Conservation (phyloP, 2,329 filamentous ascomycete genomes). For the Biscogniauxia marginata region DNA sequence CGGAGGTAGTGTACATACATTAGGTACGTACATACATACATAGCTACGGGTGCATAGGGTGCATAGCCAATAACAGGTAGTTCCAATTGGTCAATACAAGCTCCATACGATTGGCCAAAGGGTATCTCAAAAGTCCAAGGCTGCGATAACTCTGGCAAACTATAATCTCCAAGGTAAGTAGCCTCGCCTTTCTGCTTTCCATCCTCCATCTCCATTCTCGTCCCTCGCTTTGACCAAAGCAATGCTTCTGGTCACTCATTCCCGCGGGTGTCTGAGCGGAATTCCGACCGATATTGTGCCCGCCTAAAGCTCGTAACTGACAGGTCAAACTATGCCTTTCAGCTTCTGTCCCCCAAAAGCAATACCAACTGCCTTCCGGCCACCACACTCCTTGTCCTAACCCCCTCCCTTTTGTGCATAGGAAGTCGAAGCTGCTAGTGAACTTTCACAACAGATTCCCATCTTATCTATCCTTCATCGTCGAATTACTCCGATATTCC, state of each 20-base stretch:
- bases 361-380: neutral
- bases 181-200: neutral
- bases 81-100: neutral
- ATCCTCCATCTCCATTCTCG: neutral
- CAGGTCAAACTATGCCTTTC: neutral
- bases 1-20: too few species aligned
- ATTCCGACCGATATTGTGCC: too few species aligned
- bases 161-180: neutral
- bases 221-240: neutral
- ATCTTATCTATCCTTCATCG: neutral
- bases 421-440: neutral
- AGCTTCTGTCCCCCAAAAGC: neutral
- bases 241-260: neutral
- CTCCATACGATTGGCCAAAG: neutral
- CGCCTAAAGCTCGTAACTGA: neutral
- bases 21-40: too few species aligned
- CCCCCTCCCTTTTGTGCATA: neutral
- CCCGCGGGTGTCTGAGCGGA: too few species aligned
- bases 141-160: neutral
- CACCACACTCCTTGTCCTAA: neutral
- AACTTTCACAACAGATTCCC: neutral
- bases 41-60: too few species aligned
- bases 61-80: too few species aligned
- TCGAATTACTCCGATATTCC: neutral
- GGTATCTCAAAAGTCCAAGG: neutral